These are phyloP conservation scores for Cryoendolithus antarcticus DNA, from an alignment of 2,329 filamentous ascomycete genomes.

Conservation along the genomic window DNA sequence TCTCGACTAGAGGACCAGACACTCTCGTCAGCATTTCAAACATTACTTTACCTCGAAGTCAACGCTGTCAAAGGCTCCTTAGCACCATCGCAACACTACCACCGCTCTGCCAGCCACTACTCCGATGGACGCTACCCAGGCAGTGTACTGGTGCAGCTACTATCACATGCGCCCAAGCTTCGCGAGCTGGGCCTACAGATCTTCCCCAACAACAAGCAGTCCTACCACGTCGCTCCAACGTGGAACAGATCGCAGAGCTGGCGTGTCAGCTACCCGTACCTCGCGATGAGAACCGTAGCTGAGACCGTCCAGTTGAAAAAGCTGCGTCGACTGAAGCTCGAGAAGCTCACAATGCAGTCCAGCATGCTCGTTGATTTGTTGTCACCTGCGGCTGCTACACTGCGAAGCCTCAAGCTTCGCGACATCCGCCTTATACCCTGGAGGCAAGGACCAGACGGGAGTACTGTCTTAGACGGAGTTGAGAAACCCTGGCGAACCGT, in stretches of 20 bases:
- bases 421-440: constrained; percentile 17
- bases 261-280: constrained; percentile 13
- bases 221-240: constrained; percentile 11
- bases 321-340: constrained; percentile 18
- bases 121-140: too few relatives aligned
- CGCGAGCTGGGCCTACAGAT: constrained; percentile 18
- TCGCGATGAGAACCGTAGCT: constrained; percentile 10
- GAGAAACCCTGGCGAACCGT: constrained; percentile 12
- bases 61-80: constrained; percentile 10
- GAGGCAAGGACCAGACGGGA: neutral
- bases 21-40: constrained; percentile 12
- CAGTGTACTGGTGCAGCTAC: neutral
- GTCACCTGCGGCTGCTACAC: constrained; percentile 7
- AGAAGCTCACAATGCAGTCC: constrained; percentile 16
- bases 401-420: constrained; percentile 19
- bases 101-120: too few relatives aligned
- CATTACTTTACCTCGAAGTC: constrained; percentile 19
- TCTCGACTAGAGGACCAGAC: constrained; percentile 8
- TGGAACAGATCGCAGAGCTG: constrained; percentile 10
- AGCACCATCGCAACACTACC: neutral
- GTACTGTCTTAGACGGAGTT: too few relatives aligned
- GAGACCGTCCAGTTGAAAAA: constrained; percentile 6
- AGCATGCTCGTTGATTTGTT: constrained; percentile 12
- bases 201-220: constrained; percentile 13
- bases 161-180: constrained; percentile 12